Percentiles rank a stretch among this genome's conserved stretches.
Conservation (phyloP, 441 rosid species). For the Sinapis alba region DNA sequence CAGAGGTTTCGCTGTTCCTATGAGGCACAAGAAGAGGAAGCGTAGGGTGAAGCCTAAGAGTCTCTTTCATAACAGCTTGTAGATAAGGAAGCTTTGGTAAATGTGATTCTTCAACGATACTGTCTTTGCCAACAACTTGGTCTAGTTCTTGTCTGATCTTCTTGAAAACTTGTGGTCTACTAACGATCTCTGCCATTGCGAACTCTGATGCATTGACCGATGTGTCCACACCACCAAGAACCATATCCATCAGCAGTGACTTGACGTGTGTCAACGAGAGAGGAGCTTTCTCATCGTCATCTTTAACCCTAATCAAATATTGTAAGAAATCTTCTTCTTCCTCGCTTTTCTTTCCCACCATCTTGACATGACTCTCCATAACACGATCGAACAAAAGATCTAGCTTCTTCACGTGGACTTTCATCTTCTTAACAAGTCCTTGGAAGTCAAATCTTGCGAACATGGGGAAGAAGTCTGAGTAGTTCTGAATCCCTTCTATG, state of each 20-base stretch:
- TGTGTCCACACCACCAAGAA: slow-evolving; percentile 56
- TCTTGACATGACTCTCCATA: slow-evolving; percentile 37
- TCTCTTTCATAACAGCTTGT: slow-evolving; percentile 52
- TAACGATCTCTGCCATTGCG: slow-evolving; percentile 51
- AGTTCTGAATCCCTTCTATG: slow-evolving; percentile 50
- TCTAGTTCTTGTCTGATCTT: slow-evolving; percentile 48
- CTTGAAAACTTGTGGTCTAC: slow-evolving; percentile 39
- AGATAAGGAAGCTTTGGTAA: slow-evolving; percentile 44
- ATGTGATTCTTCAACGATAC: slow-evolving; percentile 54
- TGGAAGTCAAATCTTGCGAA: slow-evolving; percentile 57
- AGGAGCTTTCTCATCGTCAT: slow-evolving; percentile 36
- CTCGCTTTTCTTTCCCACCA: slow-evolving; percentile 20
- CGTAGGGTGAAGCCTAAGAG: slow-evolving; percentile 49
- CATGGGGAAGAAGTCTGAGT: slow-evolving; percentile 60
- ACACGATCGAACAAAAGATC: slow-evolving; percentile 44
- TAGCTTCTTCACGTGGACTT: slow-evolving; percentile 13
- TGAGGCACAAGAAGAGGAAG: slow-evolving; percentile 52
- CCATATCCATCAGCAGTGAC: slow-evolving; percentile 50
- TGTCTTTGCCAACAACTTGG: slow-evolving; percentile 46
- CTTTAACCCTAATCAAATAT: slow-evolving; percentile 48
- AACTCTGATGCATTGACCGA: slow-evolving; percentile 54
- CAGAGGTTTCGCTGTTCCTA: slow-evolving; percentile 32
- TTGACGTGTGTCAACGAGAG: slow-evolving; percentile 40
- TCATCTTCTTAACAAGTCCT: slow-evolving; percentile 48
- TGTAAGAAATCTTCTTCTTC: slow-evolving; percentile 52